phyloP scores from a whole-genome alignment of 2,329 filamentous ascomycete species.

The Cladophialophora immunda region DNA sequence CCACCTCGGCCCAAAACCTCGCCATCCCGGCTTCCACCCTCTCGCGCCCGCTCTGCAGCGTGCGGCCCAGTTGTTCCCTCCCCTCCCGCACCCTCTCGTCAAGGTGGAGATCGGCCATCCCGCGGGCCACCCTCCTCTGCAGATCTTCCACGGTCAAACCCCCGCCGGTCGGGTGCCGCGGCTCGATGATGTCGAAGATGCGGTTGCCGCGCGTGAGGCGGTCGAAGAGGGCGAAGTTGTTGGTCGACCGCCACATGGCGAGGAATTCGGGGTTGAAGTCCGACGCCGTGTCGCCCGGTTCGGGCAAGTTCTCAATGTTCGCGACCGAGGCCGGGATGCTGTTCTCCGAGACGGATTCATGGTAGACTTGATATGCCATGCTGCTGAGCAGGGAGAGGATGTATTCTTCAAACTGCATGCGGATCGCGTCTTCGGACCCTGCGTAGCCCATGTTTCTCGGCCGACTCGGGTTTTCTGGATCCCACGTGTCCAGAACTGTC shows the following conservation, averaged over 20 bases:
- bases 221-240: constrained; percentile 92
- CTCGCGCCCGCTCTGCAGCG: constrained; percentile 83
- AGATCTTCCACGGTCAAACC: constrained; percentile 94
- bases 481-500: constrained; percentile 95
- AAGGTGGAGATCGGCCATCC: constrained; percentile 91
- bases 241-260: constrained; percentile 84
- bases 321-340: constrained; percentile 56
- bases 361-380: constrained; percentile 77
- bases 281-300: constrained; percentile 74
- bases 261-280: constrained; percentile 90
- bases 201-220: constrained; percentile 74
- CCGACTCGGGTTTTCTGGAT: constrained; percentile 83
- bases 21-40: constrained; percentile 56
- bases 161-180: constrained; percentile 90
- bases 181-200: constrained; percentile 93
- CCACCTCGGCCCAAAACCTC: constrained; percentile 38
- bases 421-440: constrained; percentile 96
- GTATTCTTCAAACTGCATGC: constrained; percentile 97
- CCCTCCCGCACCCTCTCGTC: constrained; percentile 88
- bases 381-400: constrained; percentile 86
- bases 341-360: constrained; percentile 24
- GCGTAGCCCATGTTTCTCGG: constrained; percentile 96
- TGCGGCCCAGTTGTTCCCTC: constrained; percentile 84
- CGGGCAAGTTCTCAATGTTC: constrained; percentile 43
- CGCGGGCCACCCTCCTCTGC: constrained; percentile 85